Evolutionary conservation across 106 monocot species (phyloP), one percentile per base, ranked within the genome.

Genomic region (Dioscorea dumetorum): DNA sequence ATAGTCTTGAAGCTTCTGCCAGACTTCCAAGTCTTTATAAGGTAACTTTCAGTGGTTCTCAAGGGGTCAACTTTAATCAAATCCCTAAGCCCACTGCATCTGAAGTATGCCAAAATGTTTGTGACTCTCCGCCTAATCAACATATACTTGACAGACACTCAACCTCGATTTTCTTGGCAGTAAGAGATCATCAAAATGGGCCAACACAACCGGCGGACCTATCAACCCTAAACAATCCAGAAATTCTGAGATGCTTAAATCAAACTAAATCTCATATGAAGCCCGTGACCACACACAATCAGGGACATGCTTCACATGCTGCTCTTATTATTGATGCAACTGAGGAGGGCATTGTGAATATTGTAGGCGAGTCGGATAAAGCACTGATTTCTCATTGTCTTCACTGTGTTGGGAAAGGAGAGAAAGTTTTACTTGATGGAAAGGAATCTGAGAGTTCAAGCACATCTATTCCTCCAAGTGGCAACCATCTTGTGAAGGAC

Each of bases 401-500:
- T 54, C 69, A 48, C 58, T 67, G 65, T 59, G 76, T 59, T 67
- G 61, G n/a, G 16, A 81, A 64, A 61, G 68, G 62, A 24, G 33
- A 24, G 52, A 79, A 72, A 49, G 19, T 12, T 71, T 10, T 49
- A 48, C 19, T 32, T 18, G 78, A 76, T 79, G 78, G 53, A 72
- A 72, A 64, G 59, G 60, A 76, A 32, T 61, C 77, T 23, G 22
- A 49, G 54, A 61, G 50, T 12, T 49, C 51, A 63, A 73, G 61
- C 23, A 53, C 76, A 62, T 67, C 79, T 48, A 57, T 49, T 67
- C 23, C 69, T 48, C 73, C 57, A 53, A 76, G 33, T 54, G 57
- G 63, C 34, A 82, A 70, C 35, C 69, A 70, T 66, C 77, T 28
- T 49, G 82, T 60, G 15, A 87, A 78, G 69, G 95, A 86, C 72